Conservation (phyloP, 2,329 filamentous ascomycete genomes). For the Sporothrix globosa region DNA sequence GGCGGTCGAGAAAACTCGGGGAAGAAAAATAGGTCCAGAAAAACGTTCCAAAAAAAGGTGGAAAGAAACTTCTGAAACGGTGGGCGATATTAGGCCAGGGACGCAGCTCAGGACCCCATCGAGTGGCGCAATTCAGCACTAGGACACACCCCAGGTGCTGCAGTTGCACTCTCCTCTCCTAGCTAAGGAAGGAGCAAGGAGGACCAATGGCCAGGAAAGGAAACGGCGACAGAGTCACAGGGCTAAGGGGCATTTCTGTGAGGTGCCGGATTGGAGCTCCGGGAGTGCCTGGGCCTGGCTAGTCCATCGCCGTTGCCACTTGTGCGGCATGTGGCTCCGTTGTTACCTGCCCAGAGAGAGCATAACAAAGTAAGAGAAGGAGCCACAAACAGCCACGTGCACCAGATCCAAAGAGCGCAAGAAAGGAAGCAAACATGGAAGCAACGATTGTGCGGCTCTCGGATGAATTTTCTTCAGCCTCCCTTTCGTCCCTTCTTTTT, state of each 20-base stretch:
- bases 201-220: constrained; percentile 7
- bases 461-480: not conserved
- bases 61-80: constrained; percentile 29
- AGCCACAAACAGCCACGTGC: not conserved
- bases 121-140: constrained; percentile 10
- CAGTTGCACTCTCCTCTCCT: constrained; percentile 7
- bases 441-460: constrained; percentile 4
- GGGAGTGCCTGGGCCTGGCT: not conserved
- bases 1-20: constrained; percentile 16
- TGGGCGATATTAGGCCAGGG: constrained; percentile 23
- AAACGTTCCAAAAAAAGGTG: constrained; percentile 16
- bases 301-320: constrained; percentile 11
- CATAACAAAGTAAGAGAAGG: not conserved
- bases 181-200: constrained; percentile 11
- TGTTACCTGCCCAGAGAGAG: not conserved
- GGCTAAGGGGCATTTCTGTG: not conserved
- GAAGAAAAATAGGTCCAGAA: not conserved
- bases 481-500: constrained; percentile 10
- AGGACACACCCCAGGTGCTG: not conserved
- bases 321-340: constrained; percentile 7
- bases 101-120: not conserved
- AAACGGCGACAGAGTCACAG: constrained; percentile 21
- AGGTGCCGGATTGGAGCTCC: constrained; percentile 2
- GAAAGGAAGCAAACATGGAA: not conserved
- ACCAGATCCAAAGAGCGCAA: not conserved